Percentiles rank a stretch among this genome's conserved stretches.
phyloP scores from a whole-genome alignment of 768 basidiomycete species.

The Termitomyces eurrhizus region DNA sequence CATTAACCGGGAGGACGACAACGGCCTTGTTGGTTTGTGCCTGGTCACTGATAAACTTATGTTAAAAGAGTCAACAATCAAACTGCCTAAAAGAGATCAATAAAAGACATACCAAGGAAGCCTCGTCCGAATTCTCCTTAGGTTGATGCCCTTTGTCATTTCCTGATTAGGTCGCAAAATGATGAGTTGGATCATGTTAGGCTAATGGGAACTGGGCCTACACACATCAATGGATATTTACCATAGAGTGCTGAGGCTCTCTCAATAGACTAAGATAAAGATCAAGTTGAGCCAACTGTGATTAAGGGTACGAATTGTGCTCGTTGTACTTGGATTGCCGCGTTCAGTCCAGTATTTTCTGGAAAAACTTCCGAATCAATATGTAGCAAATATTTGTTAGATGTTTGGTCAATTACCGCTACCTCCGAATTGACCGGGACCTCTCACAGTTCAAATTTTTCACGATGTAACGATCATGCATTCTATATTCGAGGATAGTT shows the following conservation, averaged over 20 bases:
- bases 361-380: too few relatives aligned
- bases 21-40: neutral
- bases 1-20: conserved; percentile 1
- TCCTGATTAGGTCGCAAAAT: neutral
- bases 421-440: too few relatives aligned
- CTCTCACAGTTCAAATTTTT: too few relatives aligned
- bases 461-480: too few relatives aligned
- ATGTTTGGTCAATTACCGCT: too few relatives aligned
- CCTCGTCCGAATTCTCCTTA: neutral
- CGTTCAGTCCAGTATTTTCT: neutral
- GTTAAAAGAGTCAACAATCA: conserved; percentile 1
- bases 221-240: neutral
- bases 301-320: neutral
- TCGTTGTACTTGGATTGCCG: too few relatives aligned
- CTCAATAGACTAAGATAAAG: neutral
- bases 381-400: too few relatives aligned
- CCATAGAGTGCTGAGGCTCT: neutral
- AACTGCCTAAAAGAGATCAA: neutral
- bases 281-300: neutral
- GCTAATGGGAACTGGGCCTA: neutral
- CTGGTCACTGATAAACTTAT: conserved; percentile 5
- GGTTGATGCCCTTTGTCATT: neutral
- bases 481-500: too few relatives aligned
- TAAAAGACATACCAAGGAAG: neutral
- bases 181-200: too few relatives aligned